Conservation (phyloP, 2,329 filamentous ascomycete genomes). For the Alternaria sp. region DNA sequence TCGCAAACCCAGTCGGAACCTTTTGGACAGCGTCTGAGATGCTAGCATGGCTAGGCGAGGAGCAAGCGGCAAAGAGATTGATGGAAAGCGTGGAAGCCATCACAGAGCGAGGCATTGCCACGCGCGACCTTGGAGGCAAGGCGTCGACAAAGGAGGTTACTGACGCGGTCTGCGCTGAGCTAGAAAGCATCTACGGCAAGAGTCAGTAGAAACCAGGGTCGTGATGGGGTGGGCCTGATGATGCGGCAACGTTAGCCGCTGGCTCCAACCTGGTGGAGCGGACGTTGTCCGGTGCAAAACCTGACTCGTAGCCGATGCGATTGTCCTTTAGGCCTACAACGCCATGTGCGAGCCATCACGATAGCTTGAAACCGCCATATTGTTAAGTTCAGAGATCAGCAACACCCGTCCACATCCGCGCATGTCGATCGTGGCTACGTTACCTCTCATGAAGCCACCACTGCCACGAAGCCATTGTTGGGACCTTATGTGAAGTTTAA, state of each 20-base stretch:
- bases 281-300: not conserved
- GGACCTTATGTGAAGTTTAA: not conserved
- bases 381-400: not conserved
- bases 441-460: not conserved
- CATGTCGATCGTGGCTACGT: not conserved
- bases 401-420: too few relatives aligned
- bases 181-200: conserved; percentile 31
- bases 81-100: conserved; percentile 62
- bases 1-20: conserved; percentile 64
- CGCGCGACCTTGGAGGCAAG: conserved; percentile 61
- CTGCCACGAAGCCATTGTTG: not conserved
- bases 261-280: not conserved
- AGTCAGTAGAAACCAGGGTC: not conserved
- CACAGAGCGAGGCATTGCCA: conserved; percentile 59
- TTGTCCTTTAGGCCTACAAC: not conserved
- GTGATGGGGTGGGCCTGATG: not conserved
- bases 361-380: not conserved
- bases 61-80: conserved; percentile 57
- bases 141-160: conserved; percentile 52
- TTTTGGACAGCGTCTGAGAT: conserved; percentile 67
- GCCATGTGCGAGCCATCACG: not conserved
- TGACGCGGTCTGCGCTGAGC: conserved; percentile 50
- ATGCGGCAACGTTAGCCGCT: not conserved
- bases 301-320: not conserved
- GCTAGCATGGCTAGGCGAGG: conserved; percentile 64